phyloP scores from a whole-genome alignment of 257 asterid species.

The Verbascum thapsus region DNA sequence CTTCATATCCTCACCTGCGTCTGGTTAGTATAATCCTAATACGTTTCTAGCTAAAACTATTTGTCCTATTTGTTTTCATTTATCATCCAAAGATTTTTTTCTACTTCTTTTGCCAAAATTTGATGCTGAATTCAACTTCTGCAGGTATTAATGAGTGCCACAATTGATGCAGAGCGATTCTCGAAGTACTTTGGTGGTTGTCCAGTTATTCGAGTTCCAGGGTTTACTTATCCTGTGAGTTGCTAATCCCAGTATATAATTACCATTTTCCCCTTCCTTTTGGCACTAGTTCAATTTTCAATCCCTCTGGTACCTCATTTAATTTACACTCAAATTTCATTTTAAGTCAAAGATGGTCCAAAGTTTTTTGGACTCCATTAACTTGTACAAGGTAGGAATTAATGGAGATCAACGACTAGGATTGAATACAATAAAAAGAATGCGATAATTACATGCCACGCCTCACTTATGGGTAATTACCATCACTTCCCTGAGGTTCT shows the following conservation, averaged over 20 bases:
- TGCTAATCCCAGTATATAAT: slow-evolving; percentile 3
- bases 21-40: slow-evolving; percentile 59
- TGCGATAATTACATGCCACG: too few species aligned
- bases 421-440: too few species aligned
- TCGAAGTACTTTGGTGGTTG: slow-evolving; percentile 88
- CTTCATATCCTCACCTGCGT: slow-evolving; percentile 75
- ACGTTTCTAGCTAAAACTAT: slow-evolving; percentile 21
- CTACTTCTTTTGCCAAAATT: slow-evolving; percentile 24
- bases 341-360: too few species aligned
- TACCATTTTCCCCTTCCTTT: too few species aligned
- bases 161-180: slow-evolving; percentile 87
- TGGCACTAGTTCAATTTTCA: too few species aligned
- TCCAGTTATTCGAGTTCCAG: slow-evolving; percentile 88
- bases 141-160: slow-evolving; percentile 97
- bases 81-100: slow-evolving; percentile 3
- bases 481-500: too few species aligned
- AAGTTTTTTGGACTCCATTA: too few species aligned
- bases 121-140: slow-evolving; percentile 33
- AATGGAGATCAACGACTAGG: too few species aligned
- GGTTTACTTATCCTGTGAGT: slow-evolving; percentile 88
- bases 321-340: too few species aligned
- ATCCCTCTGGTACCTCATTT: too few species aligned
- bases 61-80: background rate
- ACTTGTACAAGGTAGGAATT: too few species aligned
- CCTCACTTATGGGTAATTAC: too few species aligned